Base-by-base conservation (phyloP, 2,329 filamentous ascomycete genomes). In the Claviceps maximensis region DNA sequence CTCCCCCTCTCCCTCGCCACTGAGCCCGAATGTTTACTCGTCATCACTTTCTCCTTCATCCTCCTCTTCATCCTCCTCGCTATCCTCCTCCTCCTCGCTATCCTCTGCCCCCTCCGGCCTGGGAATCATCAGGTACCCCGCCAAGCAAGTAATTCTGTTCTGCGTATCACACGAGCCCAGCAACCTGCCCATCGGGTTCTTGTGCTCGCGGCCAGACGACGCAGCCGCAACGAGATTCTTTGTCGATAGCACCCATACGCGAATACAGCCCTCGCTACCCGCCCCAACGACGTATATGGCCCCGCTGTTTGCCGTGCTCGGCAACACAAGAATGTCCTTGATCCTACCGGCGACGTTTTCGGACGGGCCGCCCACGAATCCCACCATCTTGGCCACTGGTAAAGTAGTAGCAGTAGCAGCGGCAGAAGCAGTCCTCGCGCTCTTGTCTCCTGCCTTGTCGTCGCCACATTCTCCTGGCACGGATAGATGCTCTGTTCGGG, bases 71-170 rank as follows among this genome's bases (percentile, higher is more conserved):
- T 69, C 67, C 0, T 68, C 67, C 46, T 68, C 66, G 0, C 69
- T 71, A 12, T 71, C 73, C 33, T 69, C 68, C 17, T 76, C 74
- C 47, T 73, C 72, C 53, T 80, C 80, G 61, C 75, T 79, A 19
- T 79, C 80, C 60, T 81, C 81, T 46, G 74, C 72, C 23, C 77
- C 77, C 42, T 82, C 80, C 17, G 80, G 78, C 47, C 77, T 73
- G 60, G 82, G 78, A 67, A 87, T 78, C 88, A 97, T 94, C 57
- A 87, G 73, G 71, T 95, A 97, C 23, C 85, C 85, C 60, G 82
- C 83, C 62, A 97, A 65, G 65, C 93, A 97, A 40, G 90, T 97
- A 59, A 97, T 89, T 53, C 93, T 77, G 65, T 91, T 90, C 47
- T 84, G 83, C 23, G 90, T 95, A 68, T 90, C 85, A 62, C 93